Conservation (phyloP, 75 land plant species). For the Adiantum capillusveneris region DNA sequence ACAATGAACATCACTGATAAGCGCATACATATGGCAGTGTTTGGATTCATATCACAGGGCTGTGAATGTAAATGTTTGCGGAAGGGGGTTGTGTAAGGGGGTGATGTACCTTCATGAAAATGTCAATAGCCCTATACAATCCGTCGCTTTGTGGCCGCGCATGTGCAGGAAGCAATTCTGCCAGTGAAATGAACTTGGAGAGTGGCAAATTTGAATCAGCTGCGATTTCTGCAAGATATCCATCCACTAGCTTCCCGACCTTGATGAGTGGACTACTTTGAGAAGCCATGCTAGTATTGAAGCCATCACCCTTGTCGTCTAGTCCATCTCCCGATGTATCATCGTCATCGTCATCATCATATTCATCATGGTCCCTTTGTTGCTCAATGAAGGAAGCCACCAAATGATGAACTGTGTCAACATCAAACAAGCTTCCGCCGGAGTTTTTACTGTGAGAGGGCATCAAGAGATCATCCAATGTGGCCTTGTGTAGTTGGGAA, state of each 20-base stretch:
- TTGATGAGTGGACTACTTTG: background rate
- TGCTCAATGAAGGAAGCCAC: slow-evolving; percentile 61
- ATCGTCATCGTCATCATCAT: slow-evolving; percentile 36
- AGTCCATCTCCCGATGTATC: slow-evolving; percentile 49
- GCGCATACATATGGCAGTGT: too few species aligned
- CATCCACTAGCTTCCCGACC: slow-evolving; percentile 55
- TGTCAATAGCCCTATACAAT: slow-evolving; percentile 69
- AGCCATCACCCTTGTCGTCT: too few species aligned
- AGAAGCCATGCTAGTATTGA: too few species aligned
- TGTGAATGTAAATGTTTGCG: too few species aligned
- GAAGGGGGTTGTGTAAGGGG: too few species aligned
- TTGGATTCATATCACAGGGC: too few species aligned
- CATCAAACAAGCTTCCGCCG: slow-evolving; percentile 69
- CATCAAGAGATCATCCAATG: slow-evolving; percentile 71
- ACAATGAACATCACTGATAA: slow-evolving; percentile 22
- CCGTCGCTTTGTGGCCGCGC: slow-evolving; percentile 54
- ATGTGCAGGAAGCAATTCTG: slow-evolving; percentile 38
- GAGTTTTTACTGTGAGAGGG: slow-evolving; percentile 46
- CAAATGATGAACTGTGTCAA: slow-evolving; percentile 70
- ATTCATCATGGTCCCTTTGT: slow-evolving; percentile 40
- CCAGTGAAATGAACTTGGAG: slow-evolving; percentile 42
- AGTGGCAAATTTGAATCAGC: slow-evolving; percentile 38
- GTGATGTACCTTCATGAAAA: slow-evolving; percentile 52
- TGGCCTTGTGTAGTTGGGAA: slow-evolving; percentile 59
- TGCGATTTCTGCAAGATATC: slow-evolving; percentile 61